Percentiles rank a stretch among this genome's conserved stretches.
phyloP scores from a whole-genome alignment of 2,329 filamentous ascomycete genomes.

The Penicillium aurantiogriseum region DNA sequence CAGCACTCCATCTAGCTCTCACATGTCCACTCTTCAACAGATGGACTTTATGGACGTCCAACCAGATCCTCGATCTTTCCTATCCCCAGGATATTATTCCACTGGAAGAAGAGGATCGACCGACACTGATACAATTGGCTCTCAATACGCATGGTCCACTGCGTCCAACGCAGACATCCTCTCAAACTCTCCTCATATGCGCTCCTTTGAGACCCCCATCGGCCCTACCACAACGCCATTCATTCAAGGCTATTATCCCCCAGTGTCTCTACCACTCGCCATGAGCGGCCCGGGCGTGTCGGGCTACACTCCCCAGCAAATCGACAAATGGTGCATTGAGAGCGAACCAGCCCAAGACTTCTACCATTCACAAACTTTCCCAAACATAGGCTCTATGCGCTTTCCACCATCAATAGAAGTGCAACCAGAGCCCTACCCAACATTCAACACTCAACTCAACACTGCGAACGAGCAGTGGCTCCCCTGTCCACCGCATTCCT shows the following conservation, averaged over 20 bases:
- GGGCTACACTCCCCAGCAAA: slow-evolving; percentile 20
- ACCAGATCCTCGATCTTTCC: slow-evolving; percentile 13
- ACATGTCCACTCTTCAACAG: slow-evolving; percentile 7
- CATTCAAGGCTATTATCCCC: slow-evolving; percentile 17
- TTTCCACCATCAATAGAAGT: slow-evolving; percentile 8
- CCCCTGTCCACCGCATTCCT: not conserved
- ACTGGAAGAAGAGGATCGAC: slow-evolving; percentile 15
- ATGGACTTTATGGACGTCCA: slow-evolving; percentile 4
- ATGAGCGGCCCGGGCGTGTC: not conserved
- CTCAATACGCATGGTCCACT: slow-evolving; percentile 23
- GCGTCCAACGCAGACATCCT: slow-evolving; percentile 16
- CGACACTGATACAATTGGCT: slow-evolving; percentile 17
- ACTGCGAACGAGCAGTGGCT: slow-evolving; percentile 15
- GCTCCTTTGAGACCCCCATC: slow-evolving; percentile 7
- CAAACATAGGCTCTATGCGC: slow-evolving; percentile 9
- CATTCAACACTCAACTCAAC: slow-evolving; percentile 6
- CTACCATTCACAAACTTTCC: slow-evolving; percentile 8
- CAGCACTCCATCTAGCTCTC: slow-evolving; percentile 5
- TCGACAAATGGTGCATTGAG: slow-evolving; percentile 24
- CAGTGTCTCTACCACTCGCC: not conserved
- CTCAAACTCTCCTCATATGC: slow-evolving; percentile 5
- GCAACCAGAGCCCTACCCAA: slow-evolving; percentile 4
- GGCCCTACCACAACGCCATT: slow-evolving; percentile 11
- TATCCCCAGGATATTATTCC: slow-evolving; percentile 15
- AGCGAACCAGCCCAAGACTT: slow-evolving; percentile 10